Conservation (phyloP, 495 filamentous ascomycete genomes). For the Penicillium psychrofluorescens region DNA sequence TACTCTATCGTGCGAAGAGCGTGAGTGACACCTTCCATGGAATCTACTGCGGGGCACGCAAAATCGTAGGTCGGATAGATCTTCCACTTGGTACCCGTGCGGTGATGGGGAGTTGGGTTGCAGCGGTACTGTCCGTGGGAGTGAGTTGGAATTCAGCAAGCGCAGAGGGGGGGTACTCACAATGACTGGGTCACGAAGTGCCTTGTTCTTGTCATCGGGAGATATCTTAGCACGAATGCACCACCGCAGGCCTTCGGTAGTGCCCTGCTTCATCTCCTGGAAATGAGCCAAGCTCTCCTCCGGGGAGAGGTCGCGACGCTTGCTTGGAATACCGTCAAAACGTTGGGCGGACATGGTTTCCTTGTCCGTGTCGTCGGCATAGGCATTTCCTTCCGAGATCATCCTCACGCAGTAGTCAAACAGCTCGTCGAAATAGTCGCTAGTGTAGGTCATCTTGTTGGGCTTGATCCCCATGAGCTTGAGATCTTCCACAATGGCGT, state of each 20-base stretch:
- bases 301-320: slow-evolving; percentile 64
- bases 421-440: slow-evolving; percentile 85
- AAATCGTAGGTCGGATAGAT: slow-evolving; percentile 97
- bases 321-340: slow-evolving; percentile 66
- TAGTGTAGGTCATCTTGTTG: slow-evolving; percentile 71
- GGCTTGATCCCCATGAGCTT: slow-evolving; percentile 79
- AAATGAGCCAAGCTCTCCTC: slow-evolving; percentile 77
- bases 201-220: slow-evolving; percentile 74
- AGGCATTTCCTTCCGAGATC: slow-evolving; percentile 79
- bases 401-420: slow-evolving; percentile 70
- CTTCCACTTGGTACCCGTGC: slow-evolving; percentile 85
- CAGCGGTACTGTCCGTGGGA: slow-evolving; percentile 56
- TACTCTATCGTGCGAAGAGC: slow-evolving; percentile 95
- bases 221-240: slow-evolving; percentile 89
- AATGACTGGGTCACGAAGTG: slow-evolving; percentile 87
- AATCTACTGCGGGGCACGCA: slow-evolving; percentile 85
- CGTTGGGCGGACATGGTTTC: slow-evolving; percentile 78
- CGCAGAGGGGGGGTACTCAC: too few relatives aligned
- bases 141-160: too few relatives aligned
- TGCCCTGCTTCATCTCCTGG: slow-evolving; percentile 82
- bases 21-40: slow-evolving; percentile 87
- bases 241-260: slow-evolving; percentile 66
- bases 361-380: slow-evolving; percentile 84
- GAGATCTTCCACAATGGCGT: slow-evolving; percentile 81
- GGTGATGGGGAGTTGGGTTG: slow-evolving; percentile 70